These are phyloP conservation scores for Claviceps maximensis DNA, from an alignment of 2,329 filamentous ascomycete species.

Conservation along the genomic window DNA sequence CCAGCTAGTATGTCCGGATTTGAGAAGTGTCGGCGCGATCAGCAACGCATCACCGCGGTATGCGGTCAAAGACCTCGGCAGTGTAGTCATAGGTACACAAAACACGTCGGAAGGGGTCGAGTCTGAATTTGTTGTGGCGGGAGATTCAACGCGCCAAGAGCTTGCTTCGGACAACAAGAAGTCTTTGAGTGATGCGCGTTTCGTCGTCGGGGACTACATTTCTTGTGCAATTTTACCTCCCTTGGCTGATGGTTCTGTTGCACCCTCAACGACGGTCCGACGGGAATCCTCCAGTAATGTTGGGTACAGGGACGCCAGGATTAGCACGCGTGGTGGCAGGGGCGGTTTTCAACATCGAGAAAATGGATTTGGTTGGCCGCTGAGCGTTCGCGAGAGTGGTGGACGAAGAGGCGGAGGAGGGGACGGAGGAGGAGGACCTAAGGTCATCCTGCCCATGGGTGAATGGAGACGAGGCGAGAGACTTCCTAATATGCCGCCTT, in stretches of 20 bases:
- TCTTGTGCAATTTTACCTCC: conserved; percentile 71
- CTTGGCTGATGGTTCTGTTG: conserved; percentile 58
- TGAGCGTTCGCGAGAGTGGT: conserved; percentile 20
- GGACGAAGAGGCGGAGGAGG: conserved; percentile 27
- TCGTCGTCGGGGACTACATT: conserved; percentile 82
- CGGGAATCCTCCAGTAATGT: conserved; percentile 12
- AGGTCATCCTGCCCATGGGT: conserved; percentile 31
- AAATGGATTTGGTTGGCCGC: conserved; percentile 20
- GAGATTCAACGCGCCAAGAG: conserved; percentile 22
- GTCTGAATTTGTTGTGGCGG: conserved; percentile 24
- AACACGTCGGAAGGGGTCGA: conserved; percentile 33
- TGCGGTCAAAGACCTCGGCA: conserved; percentile 69
- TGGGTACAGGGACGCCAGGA: conserved; percentile 8
- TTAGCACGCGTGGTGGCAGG: conserved; percentile 14
- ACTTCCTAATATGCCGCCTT: conserved; percentile 37
- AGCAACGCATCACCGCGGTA: conserved; percentile 38
- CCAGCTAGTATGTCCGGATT: conserved; percentile 74
- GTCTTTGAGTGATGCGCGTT: conserved; percentile 63
- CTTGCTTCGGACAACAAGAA: conserved; percentile 62
- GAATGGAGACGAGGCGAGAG: conserved; percentile 57
- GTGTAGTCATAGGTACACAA: conserved; percentile 55
- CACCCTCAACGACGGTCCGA: conserved; percentile 36
- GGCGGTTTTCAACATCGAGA: conserved; percentile 14
- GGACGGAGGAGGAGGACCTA: conserved; percentile 10
- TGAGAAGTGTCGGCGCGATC: conserved; percentile 24